phyloP scores from a whole-genome alignment of 345 rosid genomes.

The Psidium guajava region DNA sequence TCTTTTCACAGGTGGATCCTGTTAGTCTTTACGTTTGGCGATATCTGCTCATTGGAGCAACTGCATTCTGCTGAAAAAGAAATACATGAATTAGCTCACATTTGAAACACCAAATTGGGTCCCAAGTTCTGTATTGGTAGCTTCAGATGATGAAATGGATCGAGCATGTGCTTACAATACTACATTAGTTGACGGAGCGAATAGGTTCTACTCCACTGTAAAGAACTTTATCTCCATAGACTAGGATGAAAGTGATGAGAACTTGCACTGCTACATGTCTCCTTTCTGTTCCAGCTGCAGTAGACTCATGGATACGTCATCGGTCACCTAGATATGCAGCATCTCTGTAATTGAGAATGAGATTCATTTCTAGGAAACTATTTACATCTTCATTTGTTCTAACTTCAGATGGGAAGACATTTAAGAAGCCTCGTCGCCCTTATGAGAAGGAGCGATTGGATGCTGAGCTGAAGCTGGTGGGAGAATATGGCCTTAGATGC shows the following conservation, averaged over 20 bases:
- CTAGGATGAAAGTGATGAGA: not conserved
- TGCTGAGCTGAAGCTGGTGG: constrained; percentile 48
- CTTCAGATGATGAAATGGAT: not conserved
- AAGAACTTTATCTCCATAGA: not conserved
- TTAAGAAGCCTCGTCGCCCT: constrained; percentile 51
- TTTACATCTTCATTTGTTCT: not conserved
- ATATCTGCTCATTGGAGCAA: not conserved
- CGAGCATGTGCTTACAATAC: not conserved
- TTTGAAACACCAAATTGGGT: not conserved
- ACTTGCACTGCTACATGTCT: not conserved
- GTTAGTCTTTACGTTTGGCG: not conserved
- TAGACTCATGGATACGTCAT: not conserved
- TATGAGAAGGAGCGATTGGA: constrained; percentile 53
- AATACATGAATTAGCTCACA: not conserved
- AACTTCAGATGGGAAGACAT: constrained; percentile 39
- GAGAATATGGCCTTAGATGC: constrained; percentile 38
- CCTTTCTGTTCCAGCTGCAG: not conserved
- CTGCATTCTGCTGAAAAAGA: not conserved
- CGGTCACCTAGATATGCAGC: not conserved
- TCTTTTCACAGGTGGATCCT: not conserved
- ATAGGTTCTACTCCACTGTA: not conserved
- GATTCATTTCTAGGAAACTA: not conserved
- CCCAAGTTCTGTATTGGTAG: not conserved
- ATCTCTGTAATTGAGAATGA: not conserved
- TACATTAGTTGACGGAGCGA: not conserved